Evolutionary conservation across 371 early-diverging fungal genomes (phyloP).

Genomic region (Smittium culicis): DNA sequence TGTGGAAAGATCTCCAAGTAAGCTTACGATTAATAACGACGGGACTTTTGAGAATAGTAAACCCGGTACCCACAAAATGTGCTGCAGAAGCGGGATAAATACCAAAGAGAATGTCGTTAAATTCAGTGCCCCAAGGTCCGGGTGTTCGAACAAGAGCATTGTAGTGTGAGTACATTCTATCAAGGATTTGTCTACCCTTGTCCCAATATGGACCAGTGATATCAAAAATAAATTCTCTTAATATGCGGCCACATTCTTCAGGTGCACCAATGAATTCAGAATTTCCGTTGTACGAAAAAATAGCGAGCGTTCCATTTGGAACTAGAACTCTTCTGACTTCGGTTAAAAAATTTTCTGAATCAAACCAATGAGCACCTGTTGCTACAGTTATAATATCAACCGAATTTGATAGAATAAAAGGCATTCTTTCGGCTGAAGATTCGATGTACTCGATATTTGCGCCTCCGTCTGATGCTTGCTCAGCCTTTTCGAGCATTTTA

Average conservation of each 20-base stretch:
- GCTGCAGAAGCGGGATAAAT: slow-evolving; percentile 28
- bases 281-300: slow-evolving; percentile 41
- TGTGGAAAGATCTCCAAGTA: slow-evolving; percentile 17
- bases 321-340: slow-evolving; percentile 48
- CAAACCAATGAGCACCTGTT: slow-evolving; percentile 53
- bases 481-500: slow-evolving; percentile 10
- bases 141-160: slow-evolving; percentile 16
- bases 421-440: slow-evolving; percentile 35
- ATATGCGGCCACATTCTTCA: slow-evolving; percentile 26
- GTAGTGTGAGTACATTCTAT: slow-evolving; percentile 12
- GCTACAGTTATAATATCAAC: slow-evolving; percentile 45
- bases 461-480: background rate
- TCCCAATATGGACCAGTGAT: slow-evolving; percentile 33
- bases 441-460: slow-evolving; percentile 37
- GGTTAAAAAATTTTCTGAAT: slow-evolving; percentile 38
- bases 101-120: slow-evolving; percentile 25
- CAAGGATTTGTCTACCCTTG: slow-evolving; percentile 17
- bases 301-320: slow-evolving; percentile 47
- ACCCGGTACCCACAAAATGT: slow-evolving; percentile 5
- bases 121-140: too few species aligned
- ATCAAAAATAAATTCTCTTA: slow-evolving; percentile 20
- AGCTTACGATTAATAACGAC: slow-evolving; percentile 18
- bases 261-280: slow-evolving; percentile 30
- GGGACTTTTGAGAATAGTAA: slow-evolving; percentile 5
- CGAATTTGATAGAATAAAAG: too few species aligned